These are phyloP conservation scores for Plantago major DNA, from an alignment of 257 asterid genomes.

Conservation along the genomic window DNA sequence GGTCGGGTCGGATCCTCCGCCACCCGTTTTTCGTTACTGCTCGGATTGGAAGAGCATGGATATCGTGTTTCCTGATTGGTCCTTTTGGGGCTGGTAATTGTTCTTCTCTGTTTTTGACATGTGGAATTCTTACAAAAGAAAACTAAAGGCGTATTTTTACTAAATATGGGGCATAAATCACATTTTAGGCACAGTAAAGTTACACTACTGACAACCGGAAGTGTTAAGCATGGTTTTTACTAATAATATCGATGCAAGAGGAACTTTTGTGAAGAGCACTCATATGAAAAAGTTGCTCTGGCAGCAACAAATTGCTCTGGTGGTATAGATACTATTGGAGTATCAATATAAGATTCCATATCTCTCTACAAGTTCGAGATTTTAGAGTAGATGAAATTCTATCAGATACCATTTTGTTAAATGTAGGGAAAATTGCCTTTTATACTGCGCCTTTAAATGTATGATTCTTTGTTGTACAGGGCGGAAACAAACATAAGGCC, in stretches of 20 bases:
- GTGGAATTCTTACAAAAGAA: too few species aligned
- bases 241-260: too few species aligned
- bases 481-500: slow-evolving; percentile 81
- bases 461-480: slow-evolving; percentile 36
- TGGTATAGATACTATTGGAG: too few species aligned
- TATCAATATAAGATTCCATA: too few species aligned
- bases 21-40: slow-evolving; percentile 79
- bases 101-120: neutral
- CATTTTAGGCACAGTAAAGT: too few species aligned
- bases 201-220: too few species aligned
- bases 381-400: neutral
- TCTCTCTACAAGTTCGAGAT: neutral
- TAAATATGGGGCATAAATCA: too few species aligned
- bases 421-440: too few species aligned
- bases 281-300: neutral
- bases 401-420: too few species aligned
- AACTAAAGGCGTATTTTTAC: too few species aligned
- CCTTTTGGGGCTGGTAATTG: slow-evolving; percentile 94
- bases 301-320: too few species aligned
- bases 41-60: slow-evolving; percentile 71
- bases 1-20: slow-evolving; percentile 37
- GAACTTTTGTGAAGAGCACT: neutral
- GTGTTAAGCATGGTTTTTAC: too few species aligned
- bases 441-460: neutral
- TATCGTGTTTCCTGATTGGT: slow-evolving; percentile 93